Conservation (phyloP, 2,329 filamentous ascomycete genomes). For the Cladosporium sp. region DNA sequence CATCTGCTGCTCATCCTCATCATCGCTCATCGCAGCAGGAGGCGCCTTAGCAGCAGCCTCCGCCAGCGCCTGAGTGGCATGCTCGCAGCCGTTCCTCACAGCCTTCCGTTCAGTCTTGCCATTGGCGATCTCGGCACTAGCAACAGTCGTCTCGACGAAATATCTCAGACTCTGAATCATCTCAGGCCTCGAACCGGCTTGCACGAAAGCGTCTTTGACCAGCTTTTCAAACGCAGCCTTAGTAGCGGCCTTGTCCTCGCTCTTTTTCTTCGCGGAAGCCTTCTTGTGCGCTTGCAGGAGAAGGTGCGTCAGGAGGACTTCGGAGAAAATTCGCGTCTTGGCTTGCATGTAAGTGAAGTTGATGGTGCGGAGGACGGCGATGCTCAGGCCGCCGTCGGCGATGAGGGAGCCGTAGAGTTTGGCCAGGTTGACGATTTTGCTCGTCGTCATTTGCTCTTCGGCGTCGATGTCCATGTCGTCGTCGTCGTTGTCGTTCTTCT, state of each 20-base stretch:
- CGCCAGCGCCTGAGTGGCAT: constrained; percentile 11
- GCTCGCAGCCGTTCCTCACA: constrained; percentile 41
- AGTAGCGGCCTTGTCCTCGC: constrained; percentile 32
- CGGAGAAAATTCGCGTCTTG: constrained; percentile 72
- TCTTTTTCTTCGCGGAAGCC: constrained; percentile 36
- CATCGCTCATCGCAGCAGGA: constrained; percentile 1
- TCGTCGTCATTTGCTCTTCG: constrained; percentile 46
- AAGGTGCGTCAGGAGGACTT: constrained; percentile 71
- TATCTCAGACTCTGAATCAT: constrained; percentile 72
- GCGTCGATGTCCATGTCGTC: constrained; percentile 51
- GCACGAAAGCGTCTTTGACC: constrained; percentile 62
- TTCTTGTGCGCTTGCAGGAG: constrained; percentile 52
- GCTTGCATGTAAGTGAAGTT: constrained; percentile 73
- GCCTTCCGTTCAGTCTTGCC: constrained; percentile 49
- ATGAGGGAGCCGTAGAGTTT: constrained; percentile 62
- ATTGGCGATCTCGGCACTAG: constrained; percentile 54
- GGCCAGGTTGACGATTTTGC: constrained; percentile 62
- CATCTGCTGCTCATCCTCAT: constrained; percentile 11
- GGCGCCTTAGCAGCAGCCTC: constrained; percentile 9
- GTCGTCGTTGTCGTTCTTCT: constrained; percentile 57
- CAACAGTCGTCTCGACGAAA: constrained; percentile 71
- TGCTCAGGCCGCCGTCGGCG: constrained; percentile 52
- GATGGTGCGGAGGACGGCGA: constrained; percentile 61
- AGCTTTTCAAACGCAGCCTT: constrained; percentile 45
- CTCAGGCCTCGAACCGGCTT: constrained; percentile 58